phyloP scores from a whole-genome alignment of 83 land plant species.

The Larix sibirica region DNA sequence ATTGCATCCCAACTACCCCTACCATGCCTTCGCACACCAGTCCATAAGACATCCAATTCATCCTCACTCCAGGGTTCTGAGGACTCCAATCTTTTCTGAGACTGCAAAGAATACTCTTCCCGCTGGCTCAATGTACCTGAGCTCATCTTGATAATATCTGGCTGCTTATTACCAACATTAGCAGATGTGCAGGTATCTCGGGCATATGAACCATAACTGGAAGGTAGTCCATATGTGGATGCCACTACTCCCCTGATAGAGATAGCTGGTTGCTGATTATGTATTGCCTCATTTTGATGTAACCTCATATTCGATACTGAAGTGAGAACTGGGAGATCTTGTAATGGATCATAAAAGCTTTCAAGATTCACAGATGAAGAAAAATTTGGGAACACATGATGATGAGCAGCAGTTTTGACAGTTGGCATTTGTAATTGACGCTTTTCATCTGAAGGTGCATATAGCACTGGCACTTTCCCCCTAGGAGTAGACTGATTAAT shows the following conservation, averaged over 20 bases:
- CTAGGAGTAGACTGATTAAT: conserved; percentile 5
- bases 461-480: background rate
- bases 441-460: conserved; percentile 30
- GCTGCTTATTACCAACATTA: background rate
- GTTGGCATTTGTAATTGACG: conserved; percentile 28
- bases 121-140: background rate
- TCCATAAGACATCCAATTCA: conserved; percentile 94
- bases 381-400: conserved; percentile 38
- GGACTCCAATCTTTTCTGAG: conserved; percentile 4
- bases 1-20: conserved; percentile 83
- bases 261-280: background rate
- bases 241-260: background rate
- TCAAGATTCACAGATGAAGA: conserved; percentile 32
- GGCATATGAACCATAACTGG: conserved; percentile 12
- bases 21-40: conserved; percentile 95
- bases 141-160: conserved; percentile 6
- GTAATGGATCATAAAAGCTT: conserved; percentile 21
- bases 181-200: conserved; percentile 5
- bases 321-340: conserved; percentile 38
- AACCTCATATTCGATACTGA: conserved; percentile 39
- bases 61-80: conserved; percentile 83
- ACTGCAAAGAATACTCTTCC: conserved; percentile 10
- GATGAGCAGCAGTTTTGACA: conserved; percentile 15
- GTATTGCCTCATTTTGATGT: conserved; percentile 21
- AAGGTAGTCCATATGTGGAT: conserved; percentile 9